Percentiles rank a stretch among this genome's conserved stretches.
Evolutionary conservation across 768 basidiomycete genomes (phyloP).

Genomic region (Boletus rufocinnamomeus): DNA sequence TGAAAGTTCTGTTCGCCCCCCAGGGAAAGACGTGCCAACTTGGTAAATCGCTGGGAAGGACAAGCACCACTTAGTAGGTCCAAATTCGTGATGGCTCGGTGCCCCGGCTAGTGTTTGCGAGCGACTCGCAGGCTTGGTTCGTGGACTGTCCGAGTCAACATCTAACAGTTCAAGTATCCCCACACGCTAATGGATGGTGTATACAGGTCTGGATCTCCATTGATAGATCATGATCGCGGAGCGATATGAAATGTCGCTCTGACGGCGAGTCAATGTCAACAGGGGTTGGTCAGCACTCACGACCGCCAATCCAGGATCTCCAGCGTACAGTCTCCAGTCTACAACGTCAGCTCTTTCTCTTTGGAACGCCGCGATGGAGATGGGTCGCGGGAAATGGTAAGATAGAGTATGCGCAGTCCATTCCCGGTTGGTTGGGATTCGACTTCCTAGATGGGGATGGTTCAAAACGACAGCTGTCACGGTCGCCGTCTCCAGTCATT

Average conservation of each 20-base stretch:
- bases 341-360: background rate
- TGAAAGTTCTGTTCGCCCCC: background rate
- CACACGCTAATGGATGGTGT: background rate
- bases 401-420: background rate
- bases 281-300: too few species aligned
- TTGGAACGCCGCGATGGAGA: background rate
- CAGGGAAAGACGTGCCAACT: background rate
- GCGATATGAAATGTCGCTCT: background rate
- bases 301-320: too few species aligned
- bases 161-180: background rate
- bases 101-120: background rate
- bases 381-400: background rate
- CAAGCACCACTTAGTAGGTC: background rate
- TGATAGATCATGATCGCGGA: background rate
- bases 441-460: background rate
- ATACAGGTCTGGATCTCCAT: background rate
- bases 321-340: too few species aligned
- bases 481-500: background rate
- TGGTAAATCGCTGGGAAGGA: background rate
- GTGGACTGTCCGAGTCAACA: background rate
- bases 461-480: conserved; percentile 3
- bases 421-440: background rate
- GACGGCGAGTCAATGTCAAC: background rate
- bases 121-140: too few species aligned
- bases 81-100: background rate